Evolutionary conservation across 2,329 filamentous ascomycete genomes (phyloP).

Genomic region (Bipolaris zeicola): DNA sequence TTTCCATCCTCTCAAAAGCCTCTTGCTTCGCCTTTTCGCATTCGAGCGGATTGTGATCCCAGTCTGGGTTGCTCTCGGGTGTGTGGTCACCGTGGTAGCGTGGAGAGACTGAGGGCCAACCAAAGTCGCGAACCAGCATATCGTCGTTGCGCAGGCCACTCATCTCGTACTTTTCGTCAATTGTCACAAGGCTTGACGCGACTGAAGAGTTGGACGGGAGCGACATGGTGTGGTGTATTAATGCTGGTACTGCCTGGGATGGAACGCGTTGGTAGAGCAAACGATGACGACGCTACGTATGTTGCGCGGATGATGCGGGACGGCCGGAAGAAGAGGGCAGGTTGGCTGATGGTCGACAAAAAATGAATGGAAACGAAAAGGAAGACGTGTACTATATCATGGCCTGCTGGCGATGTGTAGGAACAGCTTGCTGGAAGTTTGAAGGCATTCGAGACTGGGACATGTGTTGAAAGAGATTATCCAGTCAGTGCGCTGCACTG

Average conservation of each 20-base stretch:
- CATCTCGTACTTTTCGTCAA: slow-evolving; percentile 22
- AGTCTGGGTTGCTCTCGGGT: slow-evolving; percentile 35
- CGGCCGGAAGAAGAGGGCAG: not conserved
- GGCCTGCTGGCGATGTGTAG: slow-evolving; percentile 5
- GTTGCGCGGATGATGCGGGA: not conserved
- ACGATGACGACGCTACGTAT: slow-evolving; percentile 5
- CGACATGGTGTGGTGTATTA: slow-evolving; percentile 14
- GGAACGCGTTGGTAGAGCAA: slow-evolving; percentile 12
- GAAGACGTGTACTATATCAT: slow-evolving; percentile 10
- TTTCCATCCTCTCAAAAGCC: slow-evolving; percentile 32
- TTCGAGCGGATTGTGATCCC: slow-evolving; percentile 30
- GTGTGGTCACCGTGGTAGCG: slow-evolving; percentile 35
- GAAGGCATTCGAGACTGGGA: slow-evolving; percentile 9
- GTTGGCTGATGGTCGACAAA: not conserved
- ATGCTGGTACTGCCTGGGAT: not conserved
- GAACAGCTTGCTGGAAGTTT: slow-evolving; percentile 1
- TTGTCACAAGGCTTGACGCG: slow-evolving; percentile 17
- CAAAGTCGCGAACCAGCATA: slow-evolving; percentile 30
- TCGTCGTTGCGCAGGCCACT: slow-evolving; percentile 2
- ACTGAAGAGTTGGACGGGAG: slow-evolving; percentile 14
- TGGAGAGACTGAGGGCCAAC: slow-evolving; percentile 29
- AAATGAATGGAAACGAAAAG: not conserved
- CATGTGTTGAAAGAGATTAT: slow-evolving; percentile 11
- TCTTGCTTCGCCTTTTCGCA: slow-evolving; percentile 27
- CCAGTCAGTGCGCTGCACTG: slow-evolving; percentile 13